These are phyloP conservation scores for Irpex lacteus DNA, from an alignment of 1,284 basidiomycete genomes.

Conservation along the genomic window DNA sequence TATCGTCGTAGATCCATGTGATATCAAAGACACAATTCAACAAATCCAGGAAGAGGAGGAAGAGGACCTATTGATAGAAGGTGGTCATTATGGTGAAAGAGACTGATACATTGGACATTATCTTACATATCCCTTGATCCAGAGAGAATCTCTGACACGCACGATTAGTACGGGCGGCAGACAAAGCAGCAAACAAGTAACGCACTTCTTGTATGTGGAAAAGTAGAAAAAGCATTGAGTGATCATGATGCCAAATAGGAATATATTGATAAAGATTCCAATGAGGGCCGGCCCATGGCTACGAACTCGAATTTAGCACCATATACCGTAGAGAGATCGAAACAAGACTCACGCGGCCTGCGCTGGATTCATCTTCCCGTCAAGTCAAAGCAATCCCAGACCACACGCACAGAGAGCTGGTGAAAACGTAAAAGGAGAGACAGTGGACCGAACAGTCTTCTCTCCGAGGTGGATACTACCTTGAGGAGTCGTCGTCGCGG, in stretches of 20 bases:
- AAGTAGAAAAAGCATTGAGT: constrained; percentile 21
- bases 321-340: not conserved
- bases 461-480: not conserved
- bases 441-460: not conserved
- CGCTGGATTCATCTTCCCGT: constrained; percentile 10
- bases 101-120: not conserved
- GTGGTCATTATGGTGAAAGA: not conserved
- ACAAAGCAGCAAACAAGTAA: not conserved
- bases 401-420: not conserved
- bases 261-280: constrained; percentile 17
- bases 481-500: not conserved
- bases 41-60: constrained; percentile 30
- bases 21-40: constrained; percentile 29
- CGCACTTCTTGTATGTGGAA: constrained; percentile 18
- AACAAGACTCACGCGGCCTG: constrained; percentile 7
- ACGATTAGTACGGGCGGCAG: not conserved
- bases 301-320: not conserved
- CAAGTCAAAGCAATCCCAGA: not conserved
- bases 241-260: constrained; percentile 21
- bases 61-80: constrained; percentile 11
- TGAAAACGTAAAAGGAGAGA: not conserved
- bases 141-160: constrained; percentile 14
- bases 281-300: constrained; percentile 20
- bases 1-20: constrained; percentile 27
- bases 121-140: constrained; percentile 19